phyloP scores from a whole-genome alignment of 73 alveolate genomes.

The Breviolum minutum region DNA sequence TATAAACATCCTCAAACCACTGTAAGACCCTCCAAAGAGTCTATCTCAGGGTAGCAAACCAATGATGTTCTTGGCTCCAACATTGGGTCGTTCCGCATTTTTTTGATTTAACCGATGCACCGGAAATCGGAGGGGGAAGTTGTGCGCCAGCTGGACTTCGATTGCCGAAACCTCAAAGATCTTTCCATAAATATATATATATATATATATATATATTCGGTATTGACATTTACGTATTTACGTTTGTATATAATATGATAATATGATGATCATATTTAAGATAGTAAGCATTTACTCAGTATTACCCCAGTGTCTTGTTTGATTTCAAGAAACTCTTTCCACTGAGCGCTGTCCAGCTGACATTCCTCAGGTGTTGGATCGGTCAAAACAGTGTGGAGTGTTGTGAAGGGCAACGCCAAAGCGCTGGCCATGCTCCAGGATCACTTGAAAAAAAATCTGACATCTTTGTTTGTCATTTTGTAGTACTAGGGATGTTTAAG shows the following conservation, averaged over 20 bases:
- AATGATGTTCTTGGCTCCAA: background rate
- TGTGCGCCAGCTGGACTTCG: conserved; percentile 65
- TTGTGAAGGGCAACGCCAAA: conserved; percentile 52
- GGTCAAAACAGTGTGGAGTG: conserved; percentile 66
- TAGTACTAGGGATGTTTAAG: no score
- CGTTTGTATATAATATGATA: no score
- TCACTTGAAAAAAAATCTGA: no score
- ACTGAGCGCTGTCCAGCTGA: background rate
- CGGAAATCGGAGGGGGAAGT: conserved; percentile 55
- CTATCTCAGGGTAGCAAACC: background rate
- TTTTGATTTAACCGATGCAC: no score
- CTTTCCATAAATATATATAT: background rate
- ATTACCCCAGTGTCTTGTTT: background rate
- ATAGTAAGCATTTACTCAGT: background rate
- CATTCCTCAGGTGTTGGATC: conserved; percentile 43
- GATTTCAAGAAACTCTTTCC: background rate
- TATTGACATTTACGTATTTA: no score
- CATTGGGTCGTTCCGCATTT: no score
- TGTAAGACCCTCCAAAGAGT: background rate
- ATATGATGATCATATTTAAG: no score
- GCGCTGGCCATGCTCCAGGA: conserved; percentile 73
- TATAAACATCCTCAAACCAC: no score
- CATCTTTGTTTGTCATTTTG: no score
- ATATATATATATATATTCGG: no score
- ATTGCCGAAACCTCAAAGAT: conserved; percentile 3